A percentile compares a stretch with the other conserved stretches of the same genome.
phyloP scores from a whole-genome alignment of 73 alveolate species.

The Paramecium sonneborni region DNA sequence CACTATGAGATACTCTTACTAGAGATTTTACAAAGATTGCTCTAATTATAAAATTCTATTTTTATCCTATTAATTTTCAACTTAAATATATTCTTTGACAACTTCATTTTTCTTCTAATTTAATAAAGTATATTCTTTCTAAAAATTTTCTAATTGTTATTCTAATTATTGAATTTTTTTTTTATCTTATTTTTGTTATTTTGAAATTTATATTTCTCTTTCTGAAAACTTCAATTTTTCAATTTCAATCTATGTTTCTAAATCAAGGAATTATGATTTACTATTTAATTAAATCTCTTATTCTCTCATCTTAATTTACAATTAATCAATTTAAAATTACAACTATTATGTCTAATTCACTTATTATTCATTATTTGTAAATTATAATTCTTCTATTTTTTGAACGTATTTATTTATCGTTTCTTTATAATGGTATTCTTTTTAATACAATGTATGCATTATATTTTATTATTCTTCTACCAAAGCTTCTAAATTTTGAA shows the following conservation, averaged over 20 bases:
- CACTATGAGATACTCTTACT: neutral
- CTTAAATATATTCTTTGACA: neutral
- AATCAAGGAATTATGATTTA: neutral
- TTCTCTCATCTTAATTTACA: neutral
- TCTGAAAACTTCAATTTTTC: neutral
- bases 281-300: neutral
- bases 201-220: neutral
- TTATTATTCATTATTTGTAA: neutral
- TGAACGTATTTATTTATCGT: neutral
- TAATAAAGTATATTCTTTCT: neutral
- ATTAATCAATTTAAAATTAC: neutral
- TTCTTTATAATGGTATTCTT: neutral
- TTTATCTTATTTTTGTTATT: neutral
- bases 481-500: neutral
- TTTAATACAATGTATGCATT: neutral
- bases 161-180: neutral
- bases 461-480: constrained; percentile 8
- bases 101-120: constrained; percentile 1
- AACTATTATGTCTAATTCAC: neutral
- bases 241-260: neutral
- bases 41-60: constrained; percentile 9
- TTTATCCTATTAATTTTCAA: neutral
- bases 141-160: neutral
- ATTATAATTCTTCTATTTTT: neutral
- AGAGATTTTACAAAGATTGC: neutral